Percentiles rank a stretch among this genome's conserved stretches.
Conservation (phyloP, 2,329 filamentous ascomycete species). For the Pestalotiopsis sp. region DNA sequence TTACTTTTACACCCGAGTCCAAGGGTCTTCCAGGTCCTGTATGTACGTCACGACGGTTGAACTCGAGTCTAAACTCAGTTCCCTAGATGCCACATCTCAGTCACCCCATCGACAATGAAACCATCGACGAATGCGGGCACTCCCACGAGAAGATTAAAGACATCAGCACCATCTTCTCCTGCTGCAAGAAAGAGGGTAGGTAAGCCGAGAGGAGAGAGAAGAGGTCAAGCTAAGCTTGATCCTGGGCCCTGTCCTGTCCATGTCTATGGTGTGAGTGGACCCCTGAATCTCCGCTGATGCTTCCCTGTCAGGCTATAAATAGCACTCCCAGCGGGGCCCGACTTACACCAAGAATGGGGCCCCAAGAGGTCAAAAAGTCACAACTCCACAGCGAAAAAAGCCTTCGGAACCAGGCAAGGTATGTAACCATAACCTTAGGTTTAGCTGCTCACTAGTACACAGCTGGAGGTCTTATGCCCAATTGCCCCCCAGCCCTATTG, state of each 20-base stretch:
- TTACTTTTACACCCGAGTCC: neutral
- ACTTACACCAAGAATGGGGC: neutral
- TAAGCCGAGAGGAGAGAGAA: neutral
- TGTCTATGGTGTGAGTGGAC: constrained; percentile 5
- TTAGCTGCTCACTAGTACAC: neutral
- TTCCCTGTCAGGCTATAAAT: constrained; percentile 7
- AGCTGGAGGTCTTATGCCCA: neutral
- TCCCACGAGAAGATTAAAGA: too few relatives aligned
- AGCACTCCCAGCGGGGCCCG: neutral
- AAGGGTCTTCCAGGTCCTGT: neutral
- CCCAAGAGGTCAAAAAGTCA: neutral
- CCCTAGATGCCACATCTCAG: too few relatives aligned
- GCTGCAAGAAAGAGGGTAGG: neutral
- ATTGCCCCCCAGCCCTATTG: neutral
- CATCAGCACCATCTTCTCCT: too few relatives aligned
- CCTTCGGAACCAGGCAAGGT: neutral
- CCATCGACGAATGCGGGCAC: too few relatives aligned
- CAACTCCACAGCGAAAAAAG: neutral
- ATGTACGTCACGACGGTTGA: neutral
- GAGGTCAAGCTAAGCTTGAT: neutral
- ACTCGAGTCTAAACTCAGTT: neutral
- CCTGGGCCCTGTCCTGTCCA: neutral
- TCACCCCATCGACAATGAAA: too few relatives aligned
- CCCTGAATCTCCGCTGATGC: neutral
- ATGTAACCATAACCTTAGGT: neutral